Evolutionary conservation across 306 rosid species (phyloP).

Genomic region (Dalbergia cultrata): DNA sequence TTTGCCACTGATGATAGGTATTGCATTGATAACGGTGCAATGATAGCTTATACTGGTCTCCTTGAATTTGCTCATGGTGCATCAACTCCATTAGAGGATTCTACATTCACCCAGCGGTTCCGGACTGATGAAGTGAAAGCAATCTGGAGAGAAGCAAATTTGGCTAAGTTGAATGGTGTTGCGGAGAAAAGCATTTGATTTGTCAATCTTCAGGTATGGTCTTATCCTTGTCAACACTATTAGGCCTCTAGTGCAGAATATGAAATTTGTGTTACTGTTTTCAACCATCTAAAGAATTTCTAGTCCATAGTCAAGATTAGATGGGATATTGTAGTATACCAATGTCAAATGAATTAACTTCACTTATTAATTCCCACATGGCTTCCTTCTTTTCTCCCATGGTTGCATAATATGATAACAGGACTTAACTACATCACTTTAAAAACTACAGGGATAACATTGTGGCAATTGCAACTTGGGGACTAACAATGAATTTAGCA

Average conservation of each 20-base stretch:
- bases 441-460: not conserved
- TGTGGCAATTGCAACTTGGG: not conserved
- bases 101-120: slow-evolving; percentile 87
- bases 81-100: slow-evolving; percentile 72
- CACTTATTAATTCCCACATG: not conserved
- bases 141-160: slow-evolving; percentile 75
- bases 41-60: slow-evolving; percentile 96
- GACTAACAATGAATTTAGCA: not conserved
- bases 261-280: not conserved
- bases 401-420: not conserved
- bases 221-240: not conserved
- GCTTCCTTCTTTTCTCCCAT: not conserved
- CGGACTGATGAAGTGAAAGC: slow-evolving; percentile 96
- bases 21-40: slow-evolving; percentile 93
- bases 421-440: not conserved
- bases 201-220: slow-evolving; percentile 37
- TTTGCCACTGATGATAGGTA: slow-evolving; percentile 96
- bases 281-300: not conserved
- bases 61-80: slow-evolving; percentile 80
- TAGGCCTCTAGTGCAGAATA: not conserved
- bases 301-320: slow-evolving; percentile 21
- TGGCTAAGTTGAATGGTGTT: slow-evolving; percentile 44
- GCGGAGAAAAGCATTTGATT: slow-evolving; percentile 48
- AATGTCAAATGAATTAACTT: slow-evolving; percentile 2
- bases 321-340: not conserved